A percentile compares a stretch with the other conserved stretches of the same genome.
These are phyloP conservation scores for Phoenix dactylifera DNA, from an alignment of 176 grass and related monocot genomes.

Conservation along the genomic window DNA sequence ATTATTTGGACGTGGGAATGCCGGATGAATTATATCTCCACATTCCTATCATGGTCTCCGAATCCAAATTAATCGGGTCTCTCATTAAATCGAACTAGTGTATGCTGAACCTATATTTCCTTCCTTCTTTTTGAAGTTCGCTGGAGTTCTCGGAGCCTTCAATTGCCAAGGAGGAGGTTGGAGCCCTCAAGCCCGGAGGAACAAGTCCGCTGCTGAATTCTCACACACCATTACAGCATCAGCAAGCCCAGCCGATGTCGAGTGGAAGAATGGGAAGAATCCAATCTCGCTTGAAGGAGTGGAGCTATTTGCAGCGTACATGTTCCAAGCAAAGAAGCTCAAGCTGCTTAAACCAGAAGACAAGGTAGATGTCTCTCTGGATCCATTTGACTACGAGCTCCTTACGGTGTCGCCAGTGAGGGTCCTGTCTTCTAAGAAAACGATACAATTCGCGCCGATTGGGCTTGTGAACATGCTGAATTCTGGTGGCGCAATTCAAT, in stretches of 20 bases:
- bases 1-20: too few species aligned
- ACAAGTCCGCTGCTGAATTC: conserved; percentile 43
- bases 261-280: conserved; percentile 43
- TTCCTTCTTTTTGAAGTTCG: conserved; percentile 26
- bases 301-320: conserved; percentile 49
- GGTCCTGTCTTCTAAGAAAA: background rate
- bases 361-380: conserved; percentile 43
- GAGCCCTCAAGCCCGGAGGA: conserved; percentile 60
- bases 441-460: conserved; percentile 49
- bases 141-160: conserved; percentile 67
- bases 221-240: conserved; percentile 41
- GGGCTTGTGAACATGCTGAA: conserved; percentile 92
- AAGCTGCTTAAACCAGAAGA: conserved; percentile 37
- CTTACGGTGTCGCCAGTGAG: conserved; percentile 65
- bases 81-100: too few species aligned
- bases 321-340: conserved; percentile 30
- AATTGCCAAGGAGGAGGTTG: conserved; percentile 99
- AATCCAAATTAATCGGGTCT: too few species aligned
- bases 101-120: background rate
- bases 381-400: conserved; percentile 78
- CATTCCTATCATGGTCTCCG: too few species aligned
- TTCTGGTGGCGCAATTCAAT: conserved; percentile 58
- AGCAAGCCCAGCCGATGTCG: conserved; percentile 47
- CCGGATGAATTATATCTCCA: too few species aligned
- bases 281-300: conserved; percentile 29